Evolutionary conservation across 2,329 filamentous ascomycete species (phyloP).

Genomic region (Sclerotinia glacialis): DNA sequence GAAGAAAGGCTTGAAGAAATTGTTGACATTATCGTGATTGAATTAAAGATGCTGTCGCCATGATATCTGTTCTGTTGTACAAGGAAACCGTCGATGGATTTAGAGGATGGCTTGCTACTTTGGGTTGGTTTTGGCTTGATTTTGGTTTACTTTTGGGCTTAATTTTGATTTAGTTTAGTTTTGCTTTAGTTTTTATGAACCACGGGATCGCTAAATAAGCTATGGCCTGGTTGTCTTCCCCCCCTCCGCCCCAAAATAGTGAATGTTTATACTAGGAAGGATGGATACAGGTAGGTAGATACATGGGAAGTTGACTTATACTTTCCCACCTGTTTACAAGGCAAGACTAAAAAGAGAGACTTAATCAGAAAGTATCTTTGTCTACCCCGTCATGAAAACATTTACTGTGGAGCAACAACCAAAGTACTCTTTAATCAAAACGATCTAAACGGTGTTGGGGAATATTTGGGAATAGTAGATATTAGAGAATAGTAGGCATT

Average conservation of each 20-base stretch:
- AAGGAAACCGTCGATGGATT: slow-evolving; percentile 8
- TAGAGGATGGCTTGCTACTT: not conserved
- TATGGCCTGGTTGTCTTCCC: too few relatives aligned
- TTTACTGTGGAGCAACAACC: not conserved
- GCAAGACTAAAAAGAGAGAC: not conserved
- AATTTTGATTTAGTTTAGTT: not conserved
- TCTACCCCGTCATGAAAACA: not conserved
- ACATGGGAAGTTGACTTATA: not conserved
- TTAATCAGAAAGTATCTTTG: not conserved
- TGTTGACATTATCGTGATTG: slow-evolving; percentile 34
- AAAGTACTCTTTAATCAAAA: too few relatives aligned
- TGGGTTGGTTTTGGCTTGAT: not conserved
- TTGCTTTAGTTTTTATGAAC: not conserved
- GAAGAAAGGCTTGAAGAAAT: slow-evolving; percentile 29
- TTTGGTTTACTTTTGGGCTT: not conserved
- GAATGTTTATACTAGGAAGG: not conserved
- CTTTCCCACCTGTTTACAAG: not conserved
- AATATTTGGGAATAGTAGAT: too few relatives aligned
- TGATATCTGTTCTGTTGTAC: slow-evolving; percentile 26
- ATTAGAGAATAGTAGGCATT: too few relatives aligned
- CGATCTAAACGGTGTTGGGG: too few relatives aligned
- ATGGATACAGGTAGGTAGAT: not conserved
- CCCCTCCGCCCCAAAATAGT: not conserved
- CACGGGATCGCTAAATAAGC: slow-evolving; percentile 21
- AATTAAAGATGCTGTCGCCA: slow-evolving; percentile 31